Conservation (phyloP, 2,329 filamentous ascomycete genomes). For the Neofusicoccum laricinum region DNA sequence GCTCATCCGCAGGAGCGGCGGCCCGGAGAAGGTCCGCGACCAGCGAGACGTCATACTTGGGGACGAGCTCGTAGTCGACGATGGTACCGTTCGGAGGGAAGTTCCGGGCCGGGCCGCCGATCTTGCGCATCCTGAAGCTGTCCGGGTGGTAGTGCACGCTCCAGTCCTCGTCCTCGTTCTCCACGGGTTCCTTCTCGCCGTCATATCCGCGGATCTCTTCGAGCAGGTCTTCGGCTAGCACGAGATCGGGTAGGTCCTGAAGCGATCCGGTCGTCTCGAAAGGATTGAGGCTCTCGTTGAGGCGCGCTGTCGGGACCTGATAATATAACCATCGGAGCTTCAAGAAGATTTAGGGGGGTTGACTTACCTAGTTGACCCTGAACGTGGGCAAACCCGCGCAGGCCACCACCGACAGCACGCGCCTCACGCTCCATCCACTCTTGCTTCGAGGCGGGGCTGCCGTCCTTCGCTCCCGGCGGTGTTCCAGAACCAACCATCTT, state of each 20-base stretch:
- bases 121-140: constrained; percentile 8
- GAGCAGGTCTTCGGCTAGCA: constrained; percentile 6
- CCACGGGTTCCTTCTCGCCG: neutral
- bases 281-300: constrained; percentile 7
- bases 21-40: neutral
- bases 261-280: neutral
- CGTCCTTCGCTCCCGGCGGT: neutral
- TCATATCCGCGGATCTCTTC: constrained; percentile 10
- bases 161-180: neutral
- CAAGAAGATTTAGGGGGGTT: neutral
- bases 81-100: neutral
- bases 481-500: neutral
- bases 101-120: neutral
- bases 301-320: neutral
- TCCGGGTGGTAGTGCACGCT: neutral
- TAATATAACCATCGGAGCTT: neutral
- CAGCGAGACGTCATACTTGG: neutral
- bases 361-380: constrained; percentile 4
- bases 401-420: neutral
- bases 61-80: neutral
- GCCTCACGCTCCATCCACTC: constrained; percentile 10
- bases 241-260: constrained; percentile 10
- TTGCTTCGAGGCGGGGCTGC: neutral
- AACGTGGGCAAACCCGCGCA: constrained; percentile 1
- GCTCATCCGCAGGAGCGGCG: neutral